These are phyloP conservation scores for Lipomyces starkeyi DNA, from an alignment of 805 yeast genomes.

Conservation along the genomic window DNA sequence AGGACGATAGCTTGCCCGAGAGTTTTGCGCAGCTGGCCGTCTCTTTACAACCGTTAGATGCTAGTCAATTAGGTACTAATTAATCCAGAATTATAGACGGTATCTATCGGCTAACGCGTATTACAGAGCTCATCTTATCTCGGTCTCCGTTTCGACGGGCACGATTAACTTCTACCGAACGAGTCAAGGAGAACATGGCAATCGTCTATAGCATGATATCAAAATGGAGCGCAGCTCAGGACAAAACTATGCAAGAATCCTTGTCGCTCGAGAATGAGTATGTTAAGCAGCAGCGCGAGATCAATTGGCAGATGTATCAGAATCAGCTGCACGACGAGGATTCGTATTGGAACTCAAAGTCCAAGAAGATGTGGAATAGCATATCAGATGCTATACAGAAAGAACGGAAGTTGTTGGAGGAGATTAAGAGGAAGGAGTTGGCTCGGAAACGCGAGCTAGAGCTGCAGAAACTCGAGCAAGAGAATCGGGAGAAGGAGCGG, in stretches of 20 bases:
- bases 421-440: conserved; percentile 3
- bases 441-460: neutral
- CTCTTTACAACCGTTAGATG: neutral
- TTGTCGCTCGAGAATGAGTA: conserved; percentile 6
- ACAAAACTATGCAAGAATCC: conserved; percentile 7
- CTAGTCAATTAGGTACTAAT: neutral
- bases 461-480: conserved; percentile 9
- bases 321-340: conserved; percentile 4
- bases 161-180: conserved; percentile 1
- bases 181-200: neutral
- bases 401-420: conserved; percentile 21
- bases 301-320: conserved; percentile 7
- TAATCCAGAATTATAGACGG: neutral
- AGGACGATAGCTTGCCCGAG: neutral
- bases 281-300: conserved; percentile 12
- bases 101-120: neutral
- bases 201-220: neutral
- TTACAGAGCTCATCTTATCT: neutral
- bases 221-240: neutral
- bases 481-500: conserved; percentile 16
- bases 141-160: conserved; percentile 3
- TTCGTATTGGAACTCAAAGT: conserved; percentile 16
- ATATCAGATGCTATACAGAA: conserved; percentile 14
- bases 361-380: conserved; percentile 21
- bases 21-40: neutral